Conservation (phyloP, 1,139 yeast genomes). For the Yamadazyma triangularis region DNA sequence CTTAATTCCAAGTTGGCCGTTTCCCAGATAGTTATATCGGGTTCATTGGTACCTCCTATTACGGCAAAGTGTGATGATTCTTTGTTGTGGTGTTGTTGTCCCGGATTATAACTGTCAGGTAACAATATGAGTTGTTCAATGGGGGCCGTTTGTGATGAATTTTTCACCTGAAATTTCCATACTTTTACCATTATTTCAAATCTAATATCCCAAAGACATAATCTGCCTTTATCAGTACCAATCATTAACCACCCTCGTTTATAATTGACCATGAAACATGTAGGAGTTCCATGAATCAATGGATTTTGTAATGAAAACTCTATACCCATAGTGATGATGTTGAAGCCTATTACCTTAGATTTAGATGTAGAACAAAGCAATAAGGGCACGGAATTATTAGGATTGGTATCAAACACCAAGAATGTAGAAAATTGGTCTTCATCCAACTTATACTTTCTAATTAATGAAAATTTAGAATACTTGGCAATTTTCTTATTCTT, state of each 20-base stretch:
- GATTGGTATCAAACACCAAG: conserved; percentile 26
- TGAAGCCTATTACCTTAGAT: conserved; percentile 51
- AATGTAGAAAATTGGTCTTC: conserved; percentile 35
- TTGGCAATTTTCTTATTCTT: conserved; percentile 31
- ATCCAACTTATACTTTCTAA: conserved; percentile 39
- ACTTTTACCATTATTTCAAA: conserved; percentile 57
- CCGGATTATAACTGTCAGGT: conserved; percentile 4
- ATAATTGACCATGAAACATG: conserved; percentile 55
- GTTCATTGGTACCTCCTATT: conserved; percentile 43
- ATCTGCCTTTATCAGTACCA: conserved; percentile 71
- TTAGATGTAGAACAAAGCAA: conserved; percentile 50
- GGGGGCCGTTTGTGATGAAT: conserved; percentile 8
- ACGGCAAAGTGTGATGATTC: conserved; percentile 25
- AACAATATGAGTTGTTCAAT: conserved; percentile 11
- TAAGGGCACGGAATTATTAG: conserved; percentile 7
- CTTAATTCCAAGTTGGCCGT: conserved; percentile 61
- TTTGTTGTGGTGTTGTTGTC: conserved; percentile 2
- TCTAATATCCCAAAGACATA: conserved; percentile 80
- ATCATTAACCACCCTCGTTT: conserved; percentile 56
- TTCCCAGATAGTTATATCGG: conserved; percentile 75
- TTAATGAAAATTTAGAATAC: conserved; percentile 32
- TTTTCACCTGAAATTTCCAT: conserved; percentile 49
- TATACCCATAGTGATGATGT: conserved; percentile 54
- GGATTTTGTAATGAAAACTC: conserved; percentile 49
- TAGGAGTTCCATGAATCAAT: conserved; percentile 59